Evolutionary conservation across 352 stramenopile genomes (phyloP).

Genomic region (Blastocystis sp.): DNA sequence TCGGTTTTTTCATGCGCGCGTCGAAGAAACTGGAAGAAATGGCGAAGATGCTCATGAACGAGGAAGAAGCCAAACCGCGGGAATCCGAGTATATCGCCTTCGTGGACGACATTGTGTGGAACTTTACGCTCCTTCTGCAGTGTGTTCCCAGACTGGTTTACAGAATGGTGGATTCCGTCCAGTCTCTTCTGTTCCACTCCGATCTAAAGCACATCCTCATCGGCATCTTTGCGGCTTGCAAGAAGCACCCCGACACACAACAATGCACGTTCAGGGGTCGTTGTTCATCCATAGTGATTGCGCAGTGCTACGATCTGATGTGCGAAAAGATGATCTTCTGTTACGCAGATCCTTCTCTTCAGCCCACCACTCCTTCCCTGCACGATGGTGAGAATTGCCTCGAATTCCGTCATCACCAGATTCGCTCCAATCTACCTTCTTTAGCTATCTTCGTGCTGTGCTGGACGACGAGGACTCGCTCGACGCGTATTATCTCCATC

Average conservation of each 20-base stretch:
- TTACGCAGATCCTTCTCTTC: constrained; percentile 47
- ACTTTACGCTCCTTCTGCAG: constrained; percentile 4
- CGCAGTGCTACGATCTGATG: constrained; percentile 2
- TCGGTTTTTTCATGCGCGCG: constrained; percentile 7
- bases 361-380: constrained; percentile 14
- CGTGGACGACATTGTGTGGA: constrained; percentile 13
- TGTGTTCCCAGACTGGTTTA: background rate
- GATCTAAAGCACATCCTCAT: constrained; percentile 20
- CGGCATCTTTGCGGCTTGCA: background rate
- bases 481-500: constrained; percentile 15
- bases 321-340: constrained; percentile 48
- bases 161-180: background rate
- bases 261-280: background rate
- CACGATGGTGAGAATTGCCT: background rate
- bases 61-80: background rate
- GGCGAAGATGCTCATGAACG: constrained; percentile 16
- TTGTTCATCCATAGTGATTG: background rate
- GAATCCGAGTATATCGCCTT: constrained; percentile 27
- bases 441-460: constrained; percentile 22
- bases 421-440: constrained; percentile 41
- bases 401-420: background rate
- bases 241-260: background rate
- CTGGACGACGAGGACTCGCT: constrained; percentile 48
- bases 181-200: constrained; percentile 41
- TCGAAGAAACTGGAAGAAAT: constrained; percentile 50